Base-by-base conservation (phyloP, 2,329 filamentous ascomycete genomes). In the Bretziella fagacearum region DNA sequence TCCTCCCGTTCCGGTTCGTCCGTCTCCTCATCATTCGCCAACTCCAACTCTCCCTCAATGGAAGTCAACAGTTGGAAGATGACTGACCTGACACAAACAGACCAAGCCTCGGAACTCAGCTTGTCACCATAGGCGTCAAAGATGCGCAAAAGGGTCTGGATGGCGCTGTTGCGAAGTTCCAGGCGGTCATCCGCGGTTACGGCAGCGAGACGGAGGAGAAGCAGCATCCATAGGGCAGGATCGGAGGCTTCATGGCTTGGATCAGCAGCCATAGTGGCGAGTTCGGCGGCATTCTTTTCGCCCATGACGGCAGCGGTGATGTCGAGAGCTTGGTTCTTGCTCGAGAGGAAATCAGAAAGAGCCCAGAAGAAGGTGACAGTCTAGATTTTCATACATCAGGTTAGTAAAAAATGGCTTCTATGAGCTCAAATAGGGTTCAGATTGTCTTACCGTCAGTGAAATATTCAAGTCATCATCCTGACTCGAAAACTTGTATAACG, bases 301-400 rank as follows among this genome's bases (percentile, higher is more conserved):
- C 67, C 62, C 48, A 78, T 67, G 50, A 79, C 66, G 44, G 69
- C 67, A 36, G 70, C 64, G 1, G 70, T 77, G 26, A 80, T 72
- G 1, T 70, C 68, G 37, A 79, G 70, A 0, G 70, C 66, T 49
- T 67, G 68, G 46, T 69, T 74, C 54, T 73, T 74, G 2, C 69
- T 64, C 1, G 75, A 79, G 3, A 96, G 68, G 53, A 87, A 91
- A 60, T 95, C 87, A 0, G 89, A 94, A 6, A 95, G 73, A 46
- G 89, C 87, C 85, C 87, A 95, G 60, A 94, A 93, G 58, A 93
- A 91, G 0, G 89, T 94, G 6, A 94, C 84, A 1, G 87, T 91
- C 75, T 84, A 44, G 2, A 18, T n/a, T n/a, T n/a, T n/a, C n/a
- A n/a, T n/a, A 41, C 27, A 23, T 30, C 0, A 35, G 3, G 13